A percentile compares a stretch with the other conserved stretches of the same genome.
phyloP scores from a whole-genome alignment of 176 grass and related monocot species.

The Oryza nivara region DNA sequence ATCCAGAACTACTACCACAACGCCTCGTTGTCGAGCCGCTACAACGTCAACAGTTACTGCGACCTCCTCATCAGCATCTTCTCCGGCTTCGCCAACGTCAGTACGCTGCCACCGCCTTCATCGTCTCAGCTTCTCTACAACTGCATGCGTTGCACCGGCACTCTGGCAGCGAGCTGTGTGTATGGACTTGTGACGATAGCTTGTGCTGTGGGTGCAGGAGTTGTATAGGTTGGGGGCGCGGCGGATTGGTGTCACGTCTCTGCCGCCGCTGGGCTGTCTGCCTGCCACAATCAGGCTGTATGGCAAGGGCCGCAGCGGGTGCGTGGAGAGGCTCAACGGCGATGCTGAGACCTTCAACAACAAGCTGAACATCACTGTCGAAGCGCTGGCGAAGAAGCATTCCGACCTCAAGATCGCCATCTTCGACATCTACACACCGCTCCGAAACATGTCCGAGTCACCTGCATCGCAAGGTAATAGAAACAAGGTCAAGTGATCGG shows the following conservation, averaged over 20 bases:
- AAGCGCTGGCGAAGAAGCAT: conserved; percentile 36
- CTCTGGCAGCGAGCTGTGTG: neutral
- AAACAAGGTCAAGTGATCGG: neutral
- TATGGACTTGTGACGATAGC: neutral
- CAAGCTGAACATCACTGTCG: conserved; percentile 60
- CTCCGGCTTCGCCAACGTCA: conserved; percentile 54
- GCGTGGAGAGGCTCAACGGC: conserved; percentile 61
- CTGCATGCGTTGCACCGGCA: neutral
- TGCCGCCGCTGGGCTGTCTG: conserved; percentile 83
- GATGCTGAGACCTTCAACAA: conserved; percentile 70
- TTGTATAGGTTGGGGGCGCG: conserved; percentile 62
- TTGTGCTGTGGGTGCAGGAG: neutral
- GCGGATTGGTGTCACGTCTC: conserved; percentile 65
- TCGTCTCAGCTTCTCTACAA: neutral
- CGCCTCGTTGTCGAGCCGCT: conserved; percentile 49
- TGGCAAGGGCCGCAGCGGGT: conserved; percentile 43
- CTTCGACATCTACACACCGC: conserved; percentile 66
- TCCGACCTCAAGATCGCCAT: conserved; percentile 53
- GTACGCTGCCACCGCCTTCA: neutral
- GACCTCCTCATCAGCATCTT: conserved; percentile 58
- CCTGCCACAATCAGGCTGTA: conserved; percentile 64
- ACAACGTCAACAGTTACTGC: conserved; percentile 56
- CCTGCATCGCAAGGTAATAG: conserved; percentile 53
- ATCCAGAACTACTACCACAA: conserved; percentile 94
- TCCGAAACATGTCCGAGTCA: conserved; percentile 42